Conservation (phyloP, 2,329 filamentous ascomycete genomes). For the Nakataea oryzae region DNA sequence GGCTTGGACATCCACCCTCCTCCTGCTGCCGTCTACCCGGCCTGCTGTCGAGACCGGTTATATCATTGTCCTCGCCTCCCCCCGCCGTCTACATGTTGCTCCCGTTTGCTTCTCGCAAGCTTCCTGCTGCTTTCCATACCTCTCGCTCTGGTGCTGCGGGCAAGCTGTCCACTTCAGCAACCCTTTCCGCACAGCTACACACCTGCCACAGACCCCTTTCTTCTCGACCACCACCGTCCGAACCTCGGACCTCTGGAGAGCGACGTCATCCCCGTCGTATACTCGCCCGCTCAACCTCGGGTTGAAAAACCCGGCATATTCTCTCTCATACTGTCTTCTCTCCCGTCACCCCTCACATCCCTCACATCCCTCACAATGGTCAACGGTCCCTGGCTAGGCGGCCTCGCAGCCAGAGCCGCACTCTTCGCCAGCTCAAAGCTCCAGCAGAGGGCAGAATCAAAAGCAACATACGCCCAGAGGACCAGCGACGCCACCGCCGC, state of each 20-base stretch:
- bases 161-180: neutral
- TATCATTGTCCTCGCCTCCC: neutral
- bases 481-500: constrained; percentile 23
- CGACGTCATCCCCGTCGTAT: neutral
- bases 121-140: neutral
- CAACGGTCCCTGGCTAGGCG: constrained; percentile 6
- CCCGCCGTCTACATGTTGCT: neutral
- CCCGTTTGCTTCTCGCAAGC: neutral
- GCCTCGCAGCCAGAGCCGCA: constrained; percentile 12
- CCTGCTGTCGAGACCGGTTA: neutral
- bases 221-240: neutral
- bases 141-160: neutral
- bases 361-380: constrained; percentile 2
- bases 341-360: neutral
- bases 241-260: neutral
- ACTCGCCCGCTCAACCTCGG: neutral
- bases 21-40: neutral
- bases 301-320: neutral
- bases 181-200: neutral
- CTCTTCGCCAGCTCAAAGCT: constrained; percentile 8
- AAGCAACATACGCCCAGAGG: constrained; percentile 19
- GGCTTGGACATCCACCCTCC: neutral
- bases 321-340: neutral
- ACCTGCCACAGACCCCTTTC: neutral
- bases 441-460: constrained; percentile 5